Base-by-base conservation (phyloP, 2,329 filamentous ascomycete species). In the Chaetomium olivaceum region DNA sequence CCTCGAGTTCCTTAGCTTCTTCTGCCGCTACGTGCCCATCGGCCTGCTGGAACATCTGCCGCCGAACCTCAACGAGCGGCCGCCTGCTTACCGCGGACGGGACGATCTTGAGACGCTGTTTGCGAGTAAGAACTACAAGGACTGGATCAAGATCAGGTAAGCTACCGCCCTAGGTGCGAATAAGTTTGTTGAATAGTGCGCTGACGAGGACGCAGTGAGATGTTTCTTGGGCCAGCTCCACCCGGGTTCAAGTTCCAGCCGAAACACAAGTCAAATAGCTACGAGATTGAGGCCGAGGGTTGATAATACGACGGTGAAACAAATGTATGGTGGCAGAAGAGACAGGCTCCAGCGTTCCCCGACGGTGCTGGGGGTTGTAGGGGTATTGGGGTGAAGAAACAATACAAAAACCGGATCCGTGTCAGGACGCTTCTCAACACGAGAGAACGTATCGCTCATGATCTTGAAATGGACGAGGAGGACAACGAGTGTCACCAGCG, bases 101-200 rank as follows among this genome's bases (percentile, higher is more conserved):
- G 90, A 95, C 77, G 95, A 99, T 62, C 78, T 99, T 75, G 95
- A 99, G 84, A 96, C 92, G n/a, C 80, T 99, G 70, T 84, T 99
- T 79, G 89, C 89, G 16, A 97, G 93, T 78, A 87, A 87, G 69
- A 93, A 98, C 78, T 97, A 96, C 80, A 91, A 90, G 80, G 95
- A 99, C 78, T 99, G 95, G 95, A 93, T 99, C 77, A 98, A 97
- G 82, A 96, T 99, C 74, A 96, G 89, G 93, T 95, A 85, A 77
- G 87, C 54, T 3, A n/a, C 7, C 19, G 3, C 12, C 14, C 21
- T 7, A 48, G 19, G 6, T 48, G 46, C 7, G 46, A 48, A 23
- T 19, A 12, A 11, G 19, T 9, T 3, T 21, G n/a, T 5, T 48
- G 5, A 16, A 39, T 6, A n/a, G 8, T 43, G 16, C 65, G 57